Evolutionary conservation across 495 filamentous ascomycete species (phyloP), one percentile per base, ranked within the genome.

Genomic region (Diplogelasinospora grovesii): DNA sequence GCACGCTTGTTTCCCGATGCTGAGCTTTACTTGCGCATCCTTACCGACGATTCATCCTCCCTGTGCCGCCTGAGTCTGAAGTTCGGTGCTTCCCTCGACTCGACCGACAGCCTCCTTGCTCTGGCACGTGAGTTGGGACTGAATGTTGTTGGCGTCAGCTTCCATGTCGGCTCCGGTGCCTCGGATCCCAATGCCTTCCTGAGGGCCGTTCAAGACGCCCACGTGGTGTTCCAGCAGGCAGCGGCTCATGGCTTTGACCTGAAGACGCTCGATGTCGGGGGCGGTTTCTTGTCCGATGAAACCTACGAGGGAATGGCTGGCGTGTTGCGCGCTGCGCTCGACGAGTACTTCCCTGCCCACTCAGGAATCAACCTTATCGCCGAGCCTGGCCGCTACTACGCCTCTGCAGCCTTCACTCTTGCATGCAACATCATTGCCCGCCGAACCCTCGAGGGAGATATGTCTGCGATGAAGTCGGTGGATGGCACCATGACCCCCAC

Each of bases 381-480:
- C 10, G 92, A 99, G 65, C 92, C 92, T 9, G 92, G 92, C 24
- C 85, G 93, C 15, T 97, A 89, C 71, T 97, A 95, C 55, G 92
- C 94, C 15, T 80, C 86, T 36, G 74, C 73, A n/a, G 92, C 92
- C 31, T 97, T 95, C 61, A 94, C 85, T 7, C 71, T 99, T 46
- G 92, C 92, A 26, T 85, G 85, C 56, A 87, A 94, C 58, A 74
- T 99, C 60, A 97, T 97, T 60, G 89, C 92, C n/a, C 86, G 89
- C 30, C 88, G 92, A 43, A 86, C 86, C 30, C 79, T 95, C 42
- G 72, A 79, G 31, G n/a, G n/a, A n/a, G 60, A 66, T 39, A 52
- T 22, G 15, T 21, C 36, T 8, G 15, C 7, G 23, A 25, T 15
- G 5, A 56, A 10, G 15, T 34, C 38, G 14, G 29, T 8, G 20